Base-by-base conservation (phyloP, 176 grass and related monocot genomes). In the Avena eriantha region DNA sequence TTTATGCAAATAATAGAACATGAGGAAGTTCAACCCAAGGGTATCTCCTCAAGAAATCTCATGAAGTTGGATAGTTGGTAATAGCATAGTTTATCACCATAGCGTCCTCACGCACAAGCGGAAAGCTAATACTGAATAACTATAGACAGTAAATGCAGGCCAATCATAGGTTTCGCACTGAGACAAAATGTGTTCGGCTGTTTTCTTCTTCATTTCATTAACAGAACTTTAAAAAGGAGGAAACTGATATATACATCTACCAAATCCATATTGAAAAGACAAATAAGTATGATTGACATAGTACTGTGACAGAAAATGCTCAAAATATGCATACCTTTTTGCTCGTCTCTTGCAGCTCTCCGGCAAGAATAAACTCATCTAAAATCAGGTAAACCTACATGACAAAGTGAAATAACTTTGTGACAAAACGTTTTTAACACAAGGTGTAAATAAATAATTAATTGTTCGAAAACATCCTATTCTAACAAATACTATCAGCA, bases 321-420 rank as follows among this genome's bases (percentile, higher is more conserved):
- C 16, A 36, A 34, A 73, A 76, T 50, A 11, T 1, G 23, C 21
- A 34, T 92, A 99, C 97, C 90, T 74, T 96, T 88, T 99, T 99
- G 85, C 97, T 99, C 82, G 94, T 99, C 87, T 99, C 97, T 94
- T 99, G 97, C 82, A 99, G 87, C 80, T 99, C 97, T 47, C 97
- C 97, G 2, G 97, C 97, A 85, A 99, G 97, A 89, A 99, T 99
- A 88, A 96, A 99, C 77, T 99, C 97, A 87, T 99, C 97, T 83
- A 99, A 73, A 93, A 99, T 99, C 45, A 99, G 82, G 89, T 96
- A 99, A 18, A 99, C 97, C 97, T 99, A 81, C 65, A 69, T 35
- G 29, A 87, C 5, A 36, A 76, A 22, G 82, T 16, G 81, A 16
- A 12, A 74, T 77, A 53, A 75, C 26, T 66, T 33, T 5, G 7